phyloP scores from a whole-genome alignment of 495 filamentous ascomycete species.

The Podospora pseudocomata region DNA sequence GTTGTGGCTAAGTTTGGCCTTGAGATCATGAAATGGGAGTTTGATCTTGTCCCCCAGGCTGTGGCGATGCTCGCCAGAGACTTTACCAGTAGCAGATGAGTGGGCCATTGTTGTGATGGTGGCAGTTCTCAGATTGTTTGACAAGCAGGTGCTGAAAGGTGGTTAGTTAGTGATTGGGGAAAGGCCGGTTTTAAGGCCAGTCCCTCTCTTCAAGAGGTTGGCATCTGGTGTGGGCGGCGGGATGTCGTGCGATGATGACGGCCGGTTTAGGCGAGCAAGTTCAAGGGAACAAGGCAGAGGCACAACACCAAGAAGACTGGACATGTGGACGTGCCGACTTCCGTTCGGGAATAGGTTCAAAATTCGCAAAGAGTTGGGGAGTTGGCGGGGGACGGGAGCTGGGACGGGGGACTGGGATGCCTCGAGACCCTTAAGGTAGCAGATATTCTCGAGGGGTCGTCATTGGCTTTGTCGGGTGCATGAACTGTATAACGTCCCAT shows the following conservation, averaged over 20 bases:
- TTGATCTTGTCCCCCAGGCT: slow-evolving; percentile 32
- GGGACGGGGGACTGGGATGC: too few relatives aligned
- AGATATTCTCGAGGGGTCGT: background rate
- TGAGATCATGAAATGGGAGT: slow-evolving; percentile 40
- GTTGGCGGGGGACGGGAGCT: background rate
- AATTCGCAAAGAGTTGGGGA: background rate
- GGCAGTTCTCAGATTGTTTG: background rate
- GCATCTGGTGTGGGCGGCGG: background rate
- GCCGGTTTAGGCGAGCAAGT: background rate
- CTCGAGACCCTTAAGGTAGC: background rate
- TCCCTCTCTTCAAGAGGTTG: background rate
- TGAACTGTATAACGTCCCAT: background rate
- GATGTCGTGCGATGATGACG: background rate
- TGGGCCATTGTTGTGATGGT: background rate
- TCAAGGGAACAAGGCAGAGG: background rate
- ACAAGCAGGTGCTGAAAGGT: background rate
- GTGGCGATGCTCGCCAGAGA: slow-evolving; percentile 14
- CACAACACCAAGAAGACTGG: background rate
- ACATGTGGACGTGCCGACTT: background rate
- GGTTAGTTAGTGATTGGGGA: background rate
- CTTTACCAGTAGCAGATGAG: background rate
- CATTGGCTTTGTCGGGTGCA: background rate
- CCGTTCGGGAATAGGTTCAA: background rate
- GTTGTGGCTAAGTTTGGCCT: slow-evolving; percentile 46
- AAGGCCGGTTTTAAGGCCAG: background rate